Conservation (phyloP, 2,329 filamentous ascomycete genomes). For the Botrytis fabae region DNA sequence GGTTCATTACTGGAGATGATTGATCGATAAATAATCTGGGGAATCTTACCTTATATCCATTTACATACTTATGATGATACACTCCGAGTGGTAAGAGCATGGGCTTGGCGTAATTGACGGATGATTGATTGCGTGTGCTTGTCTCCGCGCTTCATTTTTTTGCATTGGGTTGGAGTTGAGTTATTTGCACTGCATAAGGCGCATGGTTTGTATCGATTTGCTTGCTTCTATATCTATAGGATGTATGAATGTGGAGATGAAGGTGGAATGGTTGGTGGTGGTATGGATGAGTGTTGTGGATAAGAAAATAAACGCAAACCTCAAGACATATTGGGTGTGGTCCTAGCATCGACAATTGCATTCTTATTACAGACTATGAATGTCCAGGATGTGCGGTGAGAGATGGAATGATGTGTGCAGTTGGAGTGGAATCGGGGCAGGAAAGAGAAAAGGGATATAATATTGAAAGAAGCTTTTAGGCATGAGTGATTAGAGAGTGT, state of each 20-base stretch:
- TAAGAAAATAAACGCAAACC: not conserved
- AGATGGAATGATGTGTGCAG: not conserved
- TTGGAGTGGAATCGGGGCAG: not conserved
- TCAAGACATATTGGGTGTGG: not conserved
- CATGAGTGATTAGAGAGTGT: not conserved
- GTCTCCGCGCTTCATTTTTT: not conserved
- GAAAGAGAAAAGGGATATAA: not conserved
- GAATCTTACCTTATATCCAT: not conserved
- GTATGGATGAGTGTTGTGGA: not conserved
- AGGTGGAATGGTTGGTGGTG: not conserved
- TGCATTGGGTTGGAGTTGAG: constrained; percentile 15
- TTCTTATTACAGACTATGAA: not conserved
- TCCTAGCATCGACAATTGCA: not conserved
- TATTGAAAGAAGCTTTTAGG: not conserved
- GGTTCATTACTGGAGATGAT: constrained; percentile 1
- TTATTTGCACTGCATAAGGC: not conserved
- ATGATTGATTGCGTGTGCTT: not conserved
- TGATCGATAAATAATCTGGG: constrained; percentile 2
- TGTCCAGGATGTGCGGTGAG: not conserved
- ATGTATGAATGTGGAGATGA: not conserved
- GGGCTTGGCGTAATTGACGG: constrained; percentile 14
- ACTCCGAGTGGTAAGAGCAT: constrained; percentile 8
- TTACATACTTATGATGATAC: constrained; percentile 5
- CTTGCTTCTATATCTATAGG: constrained; percentile 1
- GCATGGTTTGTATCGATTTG: not conserved